Percentiles rank a stretch among this genome's conserved stretches.
Evolutionary conservation across 192 early-diverging fungal genomes (phyloP).

Genomic region (Irineochytrium annulatum): DNA sequence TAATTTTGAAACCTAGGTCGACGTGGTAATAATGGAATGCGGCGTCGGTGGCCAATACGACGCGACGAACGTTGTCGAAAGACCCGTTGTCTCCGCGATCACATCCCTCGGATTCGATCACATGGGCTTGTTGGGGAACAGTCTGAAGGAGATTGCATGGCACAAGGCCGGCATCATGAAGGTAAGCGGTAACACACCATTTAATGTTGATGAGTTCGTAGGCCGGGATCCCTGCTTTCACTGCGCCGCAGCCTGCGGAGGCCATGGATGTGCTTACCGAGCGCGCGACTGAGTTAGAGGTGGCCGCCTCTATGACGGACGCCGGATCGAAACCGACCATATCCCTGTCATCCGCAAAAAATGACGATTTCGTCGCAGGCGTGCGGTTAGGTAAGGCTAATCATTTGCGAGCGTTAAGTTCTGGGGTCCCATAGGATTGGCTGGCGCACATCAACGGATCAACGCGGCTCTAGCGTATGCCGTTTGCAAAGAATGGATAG

Average conservation of each 20-base stretch:
- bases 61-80: constrained; percentile 72
- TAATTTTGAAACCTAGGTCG: constrained; percentile 44
- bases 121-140: constrained; percentile 64
- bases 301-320: constrained; percentile 12
- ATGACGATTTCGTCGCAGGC: background rate
- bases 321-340: background rate
- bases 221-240: constrained; percentile 63
- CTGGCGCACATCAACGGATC: constrained; percentile 76
- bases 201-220: constrained; percentile 2
- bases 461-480: constrained; percentile 81
- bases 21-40: constrained; percentile 78
- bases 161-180: constrained; percentile 84
- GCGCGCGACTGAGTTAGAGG: constrained; percentile 66
- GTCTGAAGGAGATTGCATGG: constrained; percentile 66
- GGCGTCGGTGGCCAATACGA: constrained; percentile 84
- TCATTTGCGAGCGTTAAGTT: constrained; percentile 13
- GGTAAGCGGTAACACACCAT: constrained; percentile 2
- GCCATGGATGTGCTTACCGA: constrained; percentile 64
- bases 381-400: constrained; percentile 11
- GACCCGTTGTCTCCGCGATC: constrained; percentile 54
- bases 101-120: constrained; percentile 79
- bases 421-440: constrained; percentile 62
- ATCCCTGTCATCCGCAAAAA: background rate
- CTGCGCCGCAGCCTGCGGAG: constrained; percentile 63
- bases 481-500: constrained; percentile 68